A percentile compares a stretch with the other conserved stretches of the same genome.
These are phyloP conservation scores for Vachellia pachyceras DNA, from an alignment of 306 rosid genomes.

Conservation along the genomic window DNA sequence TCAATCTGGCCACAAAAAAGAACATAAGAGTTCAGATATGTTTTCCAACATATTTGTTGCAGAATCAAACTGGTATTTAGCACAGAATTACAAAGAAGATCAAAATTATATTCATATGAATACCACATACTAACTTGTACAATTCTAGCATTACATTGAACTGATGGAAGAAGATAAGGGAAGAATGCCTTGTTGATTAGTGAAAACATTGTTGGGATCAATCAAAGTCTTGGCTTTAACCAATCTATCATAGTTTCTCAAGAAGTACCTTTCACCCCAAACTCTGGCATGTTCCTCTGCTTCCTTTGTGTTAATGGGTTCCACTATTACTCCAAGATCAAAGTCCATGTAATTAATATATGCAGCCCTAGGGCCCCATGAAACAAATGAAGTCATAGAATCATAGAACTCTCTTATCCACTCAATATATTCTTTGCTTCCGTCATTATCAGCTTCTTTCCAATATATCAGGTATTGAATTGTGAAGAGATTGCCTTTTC, in stretches of 20 bases:
- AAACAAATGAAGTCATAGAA: slow-evolving; percentile 66
- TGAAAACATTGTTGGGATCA: slow-evolving; percentile 71
- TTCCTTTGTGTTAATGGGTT: slow-evolving; percentile 25
- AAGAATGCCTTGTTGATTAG: slow-evolving; percentile 74
- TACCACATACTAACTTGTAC: slow-evolving; percentile 1
- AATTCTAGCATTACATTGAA: slow-evolving; percentile 1
- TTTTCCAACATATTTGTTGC: not conserved
- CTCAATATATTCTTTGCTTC: slow-evolving; percentile 52
- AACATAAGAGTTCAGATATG: not conserved
- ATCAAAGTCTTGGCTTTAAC: slow-evolving; percentile 66
- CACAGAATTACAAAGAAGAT: slow-evolving; percentile 10
- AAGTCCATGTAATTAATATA: slow-evolving; percentile 79
- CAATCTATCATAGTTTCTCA: slow-evolving; percentile 70
- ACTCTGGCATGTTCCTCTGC: slow-evolving; percentile 55
- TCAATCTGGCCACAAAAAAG: too few species aligned
- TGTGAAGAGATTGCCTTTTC: slow-evolving; percentile 28
- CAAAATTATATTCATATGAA: slow-evolving; percentile 20
- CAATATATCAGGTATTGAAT: slow-evolving; percentile 75
- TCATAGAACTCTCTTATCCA: slow-evolving; percentile 69
- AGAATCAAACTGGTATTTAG: too few species aligned
- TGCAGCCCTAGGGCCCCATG: slow-evolving; percentile 80
- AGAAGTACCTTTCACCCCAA: slow-evolving; percentile 83
- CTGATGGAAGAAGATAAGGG: slow-evolving; percentile 40
- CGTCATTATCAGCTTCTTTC: slow-evolving; percentile 55
- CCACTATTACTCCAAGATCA: slow-evolving; percentile 65